phyloP scores from a whole-genome alignment of 1,284 basidiomycete genomes.

The Erythrobasidium hasegawianum region DNA sequence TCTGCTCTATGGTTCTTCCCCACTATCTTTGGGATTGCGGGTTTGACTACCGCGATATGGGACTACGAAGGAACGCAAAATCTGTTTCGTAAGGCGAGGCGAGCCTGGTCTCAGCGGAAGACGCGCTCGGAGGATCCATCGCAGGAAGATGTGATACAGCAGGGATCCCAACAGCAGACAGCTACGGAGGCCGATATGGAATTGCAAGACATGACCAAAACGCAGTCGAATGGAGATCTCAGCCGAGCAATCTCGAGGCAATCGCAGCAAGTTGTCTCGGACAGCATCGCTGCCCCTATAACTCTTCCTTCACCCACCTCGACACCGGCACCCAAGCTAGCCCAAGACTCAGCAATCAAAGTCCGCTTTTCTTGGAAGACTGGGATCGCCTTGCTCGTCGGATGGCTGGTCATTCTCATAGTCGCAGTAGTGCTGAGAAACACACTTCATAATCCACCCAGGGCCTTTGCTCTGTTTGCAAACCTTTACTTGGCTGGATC shows the following conservation, averaged over 20 bases:
- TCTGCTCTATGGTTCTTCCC: conserved; percentile 41
- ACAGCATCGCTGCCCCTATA: background rate
- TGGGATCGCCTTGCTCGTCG: conserved; percentile 43
- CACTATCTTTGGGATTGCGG: background rate
- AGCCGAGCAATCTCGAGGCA: too few species aligned
- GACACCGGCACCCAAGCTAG: background rate
- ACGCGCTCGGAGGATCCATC: too few species aligned
- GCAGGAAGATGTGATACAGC: too few species aligned
- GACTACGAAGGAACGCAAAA: background rate
- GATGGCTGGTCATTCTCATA: conserved; percentile 43
- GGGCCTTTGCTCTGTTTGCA: conserved; percentile 51
- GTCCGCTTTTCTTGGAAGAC: background rate
- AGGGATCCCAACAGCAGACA: too few species aligned
- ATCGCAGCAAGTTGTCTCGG: background rate
- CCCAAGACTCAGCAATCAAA: too few species aligned
- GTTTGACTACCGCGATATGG: background rate
- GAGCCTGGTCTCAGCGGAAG: too few species aligned
- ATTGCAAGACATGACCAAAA: too few species aligned
- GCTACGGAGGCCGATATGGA: too few species aligned
- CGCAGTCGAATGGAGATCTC: too few species aligned
- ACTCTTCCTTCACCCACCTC: background rate
- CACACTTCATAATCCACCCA: conserved; percentile 45
- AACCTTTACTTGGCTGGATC: conserved; percentile 55
- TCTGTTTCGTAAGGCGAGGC: conserved; percentile 1
- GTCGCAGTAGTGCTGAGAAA: conserved; percentile 49